These are phyloP conservation scores for Epichloe bromicola DNA, from an alignment of 2,329 filamentous ascomycete species.

Conservation along the genomic window DNA sequence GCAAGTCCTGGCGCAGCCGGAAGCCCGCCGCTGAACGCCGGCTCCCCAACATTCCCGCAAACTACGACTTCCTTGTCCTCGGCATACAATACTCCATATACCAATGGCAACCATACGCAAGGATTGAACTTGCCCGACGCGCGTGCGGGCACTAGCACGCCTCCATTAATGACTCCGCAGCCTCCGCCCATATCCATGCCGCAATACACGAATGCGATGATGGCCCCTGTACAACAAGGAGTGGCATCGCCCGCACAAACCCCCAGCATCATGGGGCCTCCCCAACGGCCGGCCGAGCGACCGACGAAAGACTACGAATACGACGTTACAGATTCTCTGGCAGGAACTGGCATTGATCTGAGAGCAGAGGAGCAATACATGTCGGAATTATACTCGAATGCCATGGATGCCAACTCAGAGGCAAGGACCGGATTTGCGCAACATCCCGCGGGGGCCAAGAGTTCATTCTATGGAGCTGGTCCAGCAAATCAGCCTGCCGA, in stretches of 20 bases:
- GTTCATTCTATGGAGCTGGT: slow-evolving; percentile 51
- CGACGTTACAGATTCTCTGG: slow-evolving; percentile 72
- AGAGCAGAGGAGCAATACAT: slow-evolving; percentile 76
- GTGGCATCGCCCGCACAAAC: slow-evolving; percentile 14
- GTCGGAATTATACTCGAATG: slow-evolving; percentile 49
- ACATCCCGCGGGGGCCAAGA: slow-evolving; percentile 40
- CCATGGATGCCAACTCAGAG: slow-evolving; percentile 31
- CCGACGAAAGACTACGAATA: slow-evolving; percentile 51
- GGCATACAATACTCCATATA: slow-evolving; percentile 24
- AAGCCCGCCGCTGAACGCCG: slow-evolving; percentile 25
- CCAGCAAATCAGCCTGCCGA: slow-evolving; percentile 50
- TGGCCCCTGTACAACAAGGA: slow-evolving; percentile 15
- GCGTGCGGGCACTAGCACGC: slow-evolving; percentile 17
- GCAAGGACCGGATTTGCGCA: slow-evolving; percentile 36
- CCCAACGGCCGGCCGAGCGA: slow-evolving; percentile 47
- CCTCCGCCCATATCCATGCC: slow-evolving; percentile 11
- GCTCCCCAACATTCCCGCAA: slow-evolving; percentile 24
- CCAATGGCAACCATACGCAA: slow-evolving; percentile 24
- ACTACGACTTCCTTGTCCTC: slow-evolving; percentile 19
- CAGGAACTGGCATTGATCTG: slow-evolving; percentile 75
- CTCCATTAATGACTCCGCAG: slow-evolving; percentile 20
- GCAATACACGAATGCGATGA: slow-evolving; percentile 18
- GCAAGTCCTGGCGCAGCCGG: slow-evolving; percentile 31
- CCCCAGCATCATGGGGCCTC: slow-evolving; percentile 38
- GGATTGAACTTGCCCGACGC: slow-evolving; percentile 22